Percentiles rank a stretch among this genome's conserved stretches.
phyloP scores from a whole-genome alignment of 441 rosid species.

The Pelargonium myrrhifolium region DNA sequence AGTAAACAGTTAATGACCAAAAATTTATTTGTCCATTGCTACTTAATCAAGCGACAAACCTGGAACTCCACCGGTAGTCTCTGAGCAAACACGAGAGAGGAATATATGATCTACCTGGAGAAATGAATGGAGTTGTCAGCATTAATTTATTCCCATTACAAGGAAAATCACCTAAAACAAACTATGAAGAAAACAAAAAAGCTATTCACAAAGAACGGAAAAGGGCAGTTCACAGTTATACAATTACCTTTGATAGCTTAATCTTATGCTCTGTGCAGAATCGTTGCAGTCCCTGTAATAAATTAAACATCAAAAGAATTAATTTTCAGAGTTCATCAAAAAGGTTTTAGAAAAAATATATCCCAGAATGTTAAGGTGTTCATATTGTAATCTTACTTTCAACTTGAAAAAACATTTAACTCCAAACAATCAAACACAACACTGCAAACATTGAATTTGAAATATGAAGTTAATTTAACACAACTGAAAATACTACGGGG shows the following conservation, averaged over 20 bases:
- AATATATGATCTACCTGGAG: slow-evolving; percentile 85
- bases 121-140: slow-evolving; percentile 13
- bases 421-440: not conserved
- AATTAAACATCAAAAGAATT: not conserved
- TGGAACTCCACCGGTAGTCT: slow-evolving; percentile 94
- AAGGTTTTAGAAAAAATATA: not conserved
- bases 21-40: slow-evolving; percentile 6
- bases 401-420: not conserved
- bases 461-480: not conserved
- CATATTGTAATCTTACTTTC: not conserved
- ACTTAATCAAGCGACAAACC: slow-evolving; percentile 38
- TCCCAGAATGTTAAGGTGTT: no score
- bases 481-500: not conserved
- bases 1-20: not conserved
- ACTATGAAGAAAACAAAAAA: no score
- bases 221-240: not conserved
- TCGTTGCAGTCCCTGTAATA: slow-evolving; percentile 74
- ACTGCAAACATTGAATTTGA: not conserved
- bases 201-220: not conserved
- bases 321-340: not conserved
- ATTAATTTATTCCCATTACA: not conserved
- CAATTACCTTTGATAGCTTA: slow-evolving; percentile 67
- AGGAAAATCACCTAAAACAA: not conserved
- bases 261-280: slow-evolving; percentile 93
- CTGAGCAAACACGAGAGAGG: slow-evolving; percentile 88